These are phyloP conservation scores for Scleroderma citrinum DNA, from an alignment of 768 basidiomycete species.

Conservation along the genomic window DNA sequence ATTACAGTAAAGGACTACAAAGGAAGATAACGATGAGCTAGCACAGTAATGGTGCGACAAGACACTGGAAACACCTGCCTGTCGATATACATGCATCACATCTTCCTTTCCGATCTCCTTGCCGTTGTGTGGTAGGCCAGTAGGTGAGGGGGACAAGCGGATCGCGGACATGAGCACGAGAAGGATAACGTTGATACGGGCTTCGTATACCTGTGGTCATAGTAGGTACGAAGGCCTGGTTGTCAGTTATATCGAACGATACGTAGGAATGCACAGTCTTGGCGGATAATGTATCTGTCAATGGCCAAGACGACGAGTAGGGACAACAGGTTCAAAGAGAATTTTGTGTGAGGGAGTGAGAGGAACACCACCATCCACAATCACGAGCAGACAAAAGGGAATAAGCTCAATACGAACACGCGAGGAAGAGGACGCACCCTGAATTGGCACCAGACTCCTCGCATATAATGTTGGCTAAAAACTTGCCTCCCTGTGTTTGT, in stretches of 20 bases:
- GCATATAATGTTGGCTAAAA: slow-evolving; percentile 94
- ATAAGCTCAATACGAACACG: too few species aligned
- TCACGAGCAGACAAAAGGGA: neutral
- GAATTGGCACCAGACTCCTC: slow-evolving; percentile 70
- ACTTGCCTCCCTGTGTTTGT: slow-evolving; percentile 80
- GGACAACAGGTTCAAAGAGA: neutral
- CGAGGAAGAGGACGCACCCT: too few species aligned
- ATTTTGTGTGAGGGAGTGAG: neutral
- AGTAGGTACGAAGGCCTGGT: neutral
- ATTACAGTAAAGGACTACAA: too few species aligned
- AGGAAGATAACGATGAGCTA: too few species aligned
- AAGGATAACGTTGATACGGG: slow-evolving; percentile 65
- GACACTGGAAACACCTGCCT: slow-evolving; percentile 45
- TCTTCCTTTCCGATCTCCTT: slow-evolving; percentile 67
- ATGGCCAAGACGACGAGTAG: too few species aligned
- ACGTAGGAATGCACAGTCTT: slow-evolving; percentile 59
- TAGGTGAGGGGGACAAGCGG: slow-evolving; percentile 67
- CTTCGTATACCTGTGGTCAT: slow-evolving; percentile 63
- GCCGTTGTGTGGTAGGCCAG: slow-evolving; percentile 66
- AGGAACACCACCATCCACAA: too few species aligned
- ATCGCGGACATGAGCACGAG: slow-evolving; percentile 85
- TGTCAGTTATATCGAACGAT: neutral
- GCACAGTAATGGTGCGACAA: neutral
- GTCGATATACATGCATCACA: slow-evolving; percentile 71
- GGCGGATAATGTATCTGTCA: slow-evolving; percentile 73